A percentile compares a stretch with the other conserved stretches of the same genome.
phyloP scores from a whole-genome alignment of 441 rosid species.

The Iberis amara region DNA sequence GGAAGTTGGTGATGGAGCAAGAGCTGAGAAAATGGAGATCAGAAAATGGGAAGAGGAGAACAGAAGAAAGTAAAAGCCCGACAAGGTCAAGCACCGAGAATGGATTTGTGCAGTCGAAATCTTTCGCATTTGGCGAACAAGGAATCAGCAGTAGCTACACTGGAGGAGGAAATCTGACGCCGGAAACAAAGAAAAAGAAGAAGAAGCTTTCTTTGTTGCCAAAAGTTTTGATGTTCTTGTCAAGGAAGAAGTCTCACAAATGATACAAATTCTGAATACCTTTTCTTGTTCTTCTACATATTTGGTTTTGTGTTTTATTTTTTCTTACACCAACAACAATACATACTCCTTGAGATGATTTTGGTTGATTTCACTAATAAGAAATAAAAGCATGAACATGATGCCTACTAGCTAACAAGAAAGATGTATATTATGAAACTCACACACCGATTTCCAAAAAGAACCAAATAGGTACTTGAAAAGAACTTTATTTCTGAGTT shows the following conservation, averaged over 20 bases:
- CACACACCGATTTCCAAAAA: constrained; percentile 3
- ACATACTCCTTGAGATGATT: constrained; percentile 13
- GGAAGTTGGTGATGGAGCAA: constrained; percentile 75
- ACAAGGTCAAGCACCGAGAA: constrained; percentile 38
- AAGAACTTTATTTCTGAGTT: constrained; percentile 17
- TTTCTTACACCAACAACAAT: constrained; percentile 18
- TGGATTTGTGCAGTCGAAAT: constrained; percentile 12
- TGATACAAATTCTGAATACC: not conserved
- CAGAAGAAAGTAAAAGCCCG: constrained; percentile 44
- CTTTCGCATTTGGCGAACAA: constrained; percentile 34
- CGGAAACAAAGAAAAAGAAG: constrained; percentile 35
- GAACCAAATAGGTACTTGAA: constrained; percentile 23
- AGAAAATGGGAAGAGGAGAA: constrained; percentile 65
- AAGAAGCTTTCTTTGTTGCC: constrained; percentile 71
- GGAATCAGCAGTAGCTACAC: constrained; percentile 40
- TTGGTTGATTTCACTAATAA: constrained; percentile 17
- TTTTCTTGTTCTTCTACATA: not conserved
- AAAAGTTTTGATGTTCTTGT: constrained; percentile 54
- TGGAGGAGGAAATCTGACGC: constrained; percentile 29
- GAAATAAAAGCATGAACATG: constrained; percentile 17
- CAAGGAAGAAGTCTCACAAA: constrained; percentile 45
- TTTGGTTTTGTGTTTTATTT: constrained; percentile 3
- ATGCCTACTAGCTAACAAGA: constrained; percentile 6
- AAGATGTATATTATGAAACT: constrained; percentile 18
- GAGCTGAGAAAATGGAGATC: constrained; percentile 86